Base-by-base conservation (phyloP, 345 rosid genomes). In the Nephelium lappaceum region DNA sequence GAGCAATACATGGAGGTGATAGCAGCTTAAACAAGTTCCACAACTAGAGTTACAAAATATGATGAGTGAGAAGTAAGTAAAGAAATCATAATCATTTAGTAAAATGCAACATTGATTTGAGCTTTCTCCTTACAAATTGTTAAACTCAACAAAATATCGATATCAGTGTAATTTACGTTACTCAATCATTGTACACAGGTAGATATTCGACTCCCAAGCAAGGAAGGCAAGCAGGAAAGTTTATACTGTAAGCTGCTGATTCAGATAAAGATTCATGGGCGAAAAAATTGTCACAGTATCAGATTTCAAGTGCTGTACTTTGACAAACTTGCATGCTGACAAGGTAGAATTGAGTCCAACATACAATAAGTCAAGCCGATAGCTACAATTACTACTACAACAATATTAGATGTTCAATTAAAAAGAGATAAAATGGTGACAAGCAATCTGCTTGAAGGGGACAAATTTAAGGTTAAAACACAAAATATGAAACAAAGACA, bases 1-100 rank as follows among this genome's bases (percentile, higher is more conserved):
- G 93, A 77, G 95, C 78, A 24, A 81, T 76, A 31, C 89, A 83
- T 64, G 93, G 88, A 72, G 93, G 77, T 18, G 92, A 74, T 36
- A 87, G 9, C 78, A 87, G 81, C 79, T 67, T 76, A 43, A 89
- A 73, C 62, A 88, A 5, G 72, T 81, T 91, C 92, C 91, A 93
- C 53, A 91, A 76, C 95, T 91, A 67, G 21, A 76, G 63, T 1
- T 16, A 19, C n/a, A 57, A 45, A 38, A 8, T 5, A 19, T 24
- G 67, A 65, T 18, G 7, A n/a, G 23, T 63, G 58, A 71, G n/a
- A 24, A 68, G 38, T 19, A 39, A 18, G 2, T 12, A 19, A 49
- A 67, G 47, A 9, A 63, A 16, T 64, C 70, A 5, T 45, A 15
- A 27, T 57, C 24, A 60, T 12, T 19, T 0, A 2, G n/a, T 4